Conservation (phyloP, 257 asterid species). For the Petunia axillaris region DNA sequence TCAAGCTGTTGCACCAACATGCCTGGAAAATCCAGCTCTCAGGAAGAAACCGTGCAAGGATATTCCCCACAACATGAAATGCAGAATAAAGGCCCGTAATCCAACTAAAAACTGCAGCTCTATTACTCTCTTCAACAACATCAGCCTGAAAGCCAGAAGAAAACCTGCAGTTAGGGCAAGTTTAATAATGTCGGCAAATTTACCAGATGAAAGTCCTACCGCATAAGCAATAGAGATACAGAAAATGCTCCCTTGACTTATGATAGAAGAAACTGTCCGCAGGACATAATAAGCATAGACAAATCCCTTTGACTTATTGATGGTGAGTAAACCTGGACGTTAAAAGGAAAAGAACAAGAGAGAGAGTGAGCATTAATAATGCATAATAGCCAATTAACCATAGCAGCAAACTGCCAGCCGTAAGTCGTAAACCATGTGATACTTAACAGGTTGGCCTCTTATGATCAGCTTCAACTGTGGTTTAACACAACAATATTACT, state of each 20-base stretch:
- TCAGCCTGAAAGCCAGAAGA: constrained; percentile 67
- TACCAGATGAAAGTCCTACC: constrained; percentile 50
- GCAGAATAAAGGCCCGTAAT: constrained; percentile 88
- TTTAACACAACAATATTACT: too few relatives aligned
- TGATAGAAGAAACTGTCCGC: constrained; percentile 68
- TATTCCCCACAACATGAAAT: constrained; percentile 82
- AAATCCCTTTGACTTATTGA: constrained; percentile 65
- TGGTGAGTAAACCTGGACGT: constrained; percentile 77
- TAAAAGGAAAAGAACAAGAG: neutral
- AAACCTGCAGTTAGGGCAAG: neutral
- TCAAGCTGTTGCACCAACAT: constrained; percentile 30
- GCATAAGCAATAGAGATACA: constrained; percentile 88
- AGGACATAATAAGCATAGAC: constrained; percentile 80
- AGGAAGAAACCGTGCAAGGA: constrained; percentile 85
- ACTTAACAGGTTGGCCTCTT: neutral
- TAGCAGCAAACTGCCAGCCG: neutral
- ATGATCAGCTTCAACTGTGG: neutral
- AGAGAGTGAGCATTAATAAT: neutral
- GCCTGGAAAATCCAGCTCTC: constrained; percentile 71
- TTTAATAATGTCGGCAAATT: neutral
- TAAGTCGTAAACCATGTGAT: neutral
- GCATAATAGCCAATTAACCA: neutral
- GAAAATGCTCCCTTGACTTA: constrained; percentile 97
- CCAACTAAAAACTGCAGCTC: constrained; percentile 89
- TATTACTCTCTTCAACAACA: constrained; percentile 59